Conservation (phyloP, 768 basidiomycete genomes). For the Clathrus columnatus region DNA sequence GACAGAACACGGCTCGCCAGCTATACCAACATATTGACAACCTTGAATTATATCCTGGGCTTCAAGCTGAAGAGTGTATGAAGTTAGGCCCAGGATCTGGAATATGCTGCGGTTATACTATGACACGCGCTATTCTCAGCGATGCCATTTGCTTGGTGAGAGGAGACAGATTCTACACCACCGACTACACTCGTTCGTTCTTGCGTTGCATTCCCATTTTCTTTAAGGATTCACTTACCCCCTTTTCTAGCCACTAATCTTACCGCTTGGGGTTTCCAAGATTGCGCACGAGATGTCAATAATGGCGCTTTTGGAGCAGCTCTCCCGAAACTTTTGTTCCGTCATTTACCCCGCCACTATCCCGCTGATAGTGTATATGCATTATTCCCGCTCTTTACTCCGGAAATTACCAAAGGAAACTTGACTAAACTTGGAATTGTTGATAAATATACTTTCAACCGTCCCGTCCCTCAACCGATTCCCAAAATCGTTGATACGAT, state of each 20-base stretch:
- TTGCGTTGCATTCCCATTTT: no score
- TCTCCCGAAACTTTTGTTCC: constrained; percentile 38
- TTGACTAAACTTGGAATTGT: constrained; percentile 32
- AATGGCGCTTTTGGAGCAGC: constrained; percentile 12
- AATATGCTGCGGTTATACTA: constrained; percentile 24
- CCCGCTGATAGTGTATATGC: constrained; percentile 22
- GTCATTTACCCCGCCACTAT: constrained; percentile 27
- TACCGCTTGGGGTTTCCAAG: constrained; percentile 13
- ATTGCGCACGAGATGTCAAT: constrained; percentile 12
- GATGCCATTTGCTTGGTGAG: constrained; percentile 47
- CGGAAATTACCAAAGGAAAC: constrained; percentile 16
- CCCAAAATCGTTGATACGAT: constrained; percentile 27
- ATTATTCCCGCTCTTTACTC: constrained; percentile 21
- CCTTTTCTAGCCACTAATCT: constrained; percentile 49
- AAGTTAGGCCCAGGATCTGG: constrained; percentile 19
- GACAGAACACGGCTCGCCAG: constrained; percentile 23
- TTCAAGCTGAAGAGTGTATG: constrained; percentile 22
- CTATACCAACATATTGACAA: constrained; percentile 31
- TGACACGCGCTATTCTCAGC: constrained; percentile 40
- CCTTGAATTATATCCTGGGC: constrained; percentile 27
- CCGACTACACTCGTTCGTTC: constrained; percentile 62
- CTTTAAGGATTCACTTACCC: neutral
- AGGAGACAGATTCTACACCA: constrained; percentile 57
- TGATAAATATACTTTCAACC: constrained; percentile 34
- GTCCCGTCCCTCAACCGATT: constrained; percentile 25